phyloP scores from a whole-genome alignment of 2,329 filamentous ascomycete genomes.

The Trichoderma sp. region DNA sequence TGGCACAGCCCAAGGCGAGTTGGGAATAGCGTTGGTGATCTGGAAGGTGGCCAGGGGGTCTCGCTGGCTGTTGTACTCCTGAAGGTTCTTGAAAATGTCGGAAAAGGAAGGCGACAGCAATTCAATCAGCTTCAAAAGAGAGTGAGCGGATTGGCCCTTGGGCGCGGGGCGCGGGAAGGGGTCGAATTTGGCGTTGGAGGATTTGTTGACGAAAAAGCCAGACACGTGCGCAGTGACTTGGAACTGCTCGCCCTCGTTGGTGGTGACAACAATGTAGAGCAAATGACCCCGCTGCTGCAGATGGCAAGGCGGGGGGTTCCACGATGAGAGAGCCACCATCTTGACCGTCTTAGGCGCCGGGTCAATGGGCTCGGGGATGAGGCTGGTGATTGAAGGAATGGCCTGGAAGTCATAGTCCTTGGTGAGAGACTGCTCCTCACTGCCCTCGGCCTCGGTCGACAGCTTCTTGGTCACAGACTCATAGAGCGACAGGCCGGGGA shows the following conservation, averaged over 20 bases:
- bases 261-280: conserved; percentile 84
- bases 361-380: conserved; percentile 68
- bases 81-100: conserved; percentile 72
- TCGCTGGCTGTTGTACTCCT: conserved; percentile 80
- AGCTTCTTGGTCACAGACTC: conserved; percentile 67
- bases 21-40: conserved; percentile 90
- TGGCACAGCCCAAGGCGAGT: conserved; percentile 88
- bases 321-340: conserved; percentile 81
- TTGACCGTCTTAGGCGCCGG: conserved; percentile 88
- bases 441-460: conserved; percentile 42
- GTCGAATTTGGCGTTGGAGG: conserved; percentile 92
- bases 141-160: conserved; percentile 80
- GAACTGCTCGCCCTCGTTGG: conserved; percentile 91
- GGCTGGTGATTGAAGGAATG: conserved; percentile 65
- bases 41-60: conserved; percentile 93
- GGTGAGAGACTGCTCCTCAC: conserved; percentile 46
- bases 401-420: conserved; percentile 77
- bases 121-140: conserved; percentile 76
- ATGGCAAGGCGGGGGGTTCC: conserved; percentile 95
- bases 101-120: conserved; percentile 83
- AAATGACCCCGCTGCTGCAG: conserved; percentile 89
- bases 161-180: conserved; percentile 77
- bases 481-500: conserved; percentile 83
- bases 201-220: conserved; percentile 97
- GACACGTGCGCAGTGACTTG: conserved; percentile 93